Conservation (phyloP, 805 yeast species). For the Tetrapisispora iriomotensis region DNA sequence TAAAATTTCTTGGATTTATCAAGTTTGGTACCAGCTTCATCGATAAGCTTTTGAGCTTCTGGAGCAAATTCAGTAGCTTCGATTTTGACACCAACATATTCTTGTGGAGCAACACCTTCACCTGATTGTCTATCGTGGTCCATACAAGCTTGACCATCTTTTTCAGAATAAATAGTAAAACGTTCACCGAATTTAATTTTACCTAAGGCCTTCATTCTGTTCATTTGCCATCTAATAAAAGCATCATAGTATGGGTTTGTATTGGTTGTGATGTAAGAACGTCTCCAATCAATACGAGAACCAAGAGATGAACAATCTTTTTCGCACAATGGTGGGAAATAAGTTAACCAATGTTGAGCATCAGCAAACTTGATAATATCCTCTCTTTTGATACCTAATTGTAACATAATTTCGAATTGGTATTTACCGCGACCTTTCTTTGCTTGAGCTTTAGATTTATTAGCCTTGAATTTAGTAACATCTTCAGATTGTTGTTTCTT, state of each 20-base stretch:
- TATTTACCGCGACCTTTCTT: conserved; percentile 90
- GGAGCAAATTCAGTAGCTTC: conserved; percentile 49
- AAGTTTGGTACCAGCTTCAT: conserved; percentile 25
- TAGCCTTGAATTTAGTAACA: conserved; percentile 83
- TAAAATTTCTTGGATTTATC: conserved; percentile 52
- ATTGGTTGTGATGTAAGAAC: conserved; percentile 91
- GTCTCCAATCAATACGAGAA: conserved; percentile 96
- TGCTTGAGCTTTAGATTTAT: conserved; percentile 87
- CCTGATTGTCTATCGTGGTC: conserved; percentile 97
- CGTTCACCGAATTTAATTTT: conserved; percentile 97
- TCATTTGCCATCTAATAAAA: conserved; percentile 94
- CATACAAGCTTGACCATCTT: conserved; percentile 99
- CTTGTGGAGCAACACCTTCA: conserved; percentile 96
- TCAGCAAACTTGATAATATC: conserved; percentile 86
- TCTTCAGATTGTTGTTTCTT: conserved; percentile 49
- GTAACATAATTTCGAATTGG: conserved; percentile 94
- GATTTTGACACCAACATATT: conserved; percentile 89
- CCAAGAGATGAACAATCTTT: conserved; percentile 74
- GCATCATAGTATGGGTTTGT: conserved; percentile 92
- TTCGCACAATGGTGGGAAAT: conserved; percentile 85
- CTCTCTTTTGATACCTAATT: conserved; percentile 75
- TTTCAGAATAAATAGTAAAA: conserved; percentile 92
- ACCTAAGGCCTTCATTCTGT: conserved; percentile 69
- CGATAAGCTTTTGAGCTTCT: conserved; percentile 32
- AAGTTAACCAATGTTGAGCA: conserved; percentile 80